Conservation (phyloP, 2,329 filamentous ascomycete species). For the Aaosphaeria arxii region DNA sequence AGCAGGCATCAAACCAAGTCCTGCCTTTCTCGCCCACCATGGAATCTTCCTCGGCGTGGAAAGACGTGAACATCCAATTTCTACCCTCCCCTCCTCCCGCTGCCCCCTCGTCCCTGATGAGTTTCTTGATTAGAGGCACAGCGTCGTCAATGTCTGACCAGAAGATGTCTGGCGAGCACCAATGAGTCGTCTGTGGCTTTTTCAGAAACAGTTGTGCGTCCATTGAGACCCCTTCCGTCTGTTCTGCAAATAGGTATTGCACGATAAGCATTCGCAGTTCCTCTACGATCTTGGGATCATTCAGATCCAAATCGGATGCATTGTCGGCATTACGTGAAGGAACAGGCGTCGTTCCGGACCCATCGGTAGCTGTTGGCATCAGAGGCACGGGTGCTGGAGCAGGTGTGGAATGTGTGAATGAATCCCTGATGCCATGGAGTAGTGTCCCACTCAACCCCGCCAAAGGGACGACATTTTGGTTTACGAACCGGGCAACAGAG, state of each 20-base stretch:
- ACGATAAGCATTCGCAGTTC: conserved; percentile 21
- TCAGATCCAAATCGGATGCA: conserved; percentile 6
- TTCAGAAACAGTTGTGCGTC: conserved; percentile 26
- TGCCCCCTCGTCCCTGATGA: conserved; percentile 13
- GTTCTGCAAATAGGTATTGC: conserved; percentile 23
- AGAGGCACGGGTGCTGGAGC: conserved; percentile 12
- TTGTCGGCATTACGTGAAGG: background rate
- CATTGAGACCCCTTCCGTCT: conserved; percentile 20
- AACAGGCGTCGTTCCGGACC: background rate
- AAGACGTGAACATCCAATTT: conserved; percentile 21
- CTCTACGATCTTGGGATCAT: conserved; percentile 14
- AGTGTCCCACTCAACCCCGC: conserved; percentile 16
- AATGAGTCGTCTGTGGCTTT: conserved; percentile 16
- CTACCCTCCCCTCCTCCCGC: conserved; percentile 2
- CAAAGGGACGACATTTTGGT: conserved; percentile 21
- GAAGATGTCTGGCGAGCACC: conserved; percentile 14
- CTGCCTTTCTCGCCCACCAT: conserved; percentile 26
- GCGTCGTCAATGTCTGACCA: conserved; percentile 25
- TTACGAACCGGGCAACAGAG: conserved; percentile 15
- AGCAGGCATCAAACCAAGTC: conserved; percentile 25
- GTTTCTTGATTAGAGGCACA: conserved; percentile 17
- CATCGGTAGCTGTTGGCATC: conserved; percentile 1
- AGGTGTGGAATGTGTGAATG: conserved; percentile 3
- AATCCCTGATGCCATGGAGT: conserved; percentile 11
- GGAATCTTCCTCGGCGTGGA: conserved; percentile 25